Evolutionary conservation across 208 protist species (phyloP), one percentile per base, ranked within the genome.

Genomic region (Crithidia thermophila): DNA sequence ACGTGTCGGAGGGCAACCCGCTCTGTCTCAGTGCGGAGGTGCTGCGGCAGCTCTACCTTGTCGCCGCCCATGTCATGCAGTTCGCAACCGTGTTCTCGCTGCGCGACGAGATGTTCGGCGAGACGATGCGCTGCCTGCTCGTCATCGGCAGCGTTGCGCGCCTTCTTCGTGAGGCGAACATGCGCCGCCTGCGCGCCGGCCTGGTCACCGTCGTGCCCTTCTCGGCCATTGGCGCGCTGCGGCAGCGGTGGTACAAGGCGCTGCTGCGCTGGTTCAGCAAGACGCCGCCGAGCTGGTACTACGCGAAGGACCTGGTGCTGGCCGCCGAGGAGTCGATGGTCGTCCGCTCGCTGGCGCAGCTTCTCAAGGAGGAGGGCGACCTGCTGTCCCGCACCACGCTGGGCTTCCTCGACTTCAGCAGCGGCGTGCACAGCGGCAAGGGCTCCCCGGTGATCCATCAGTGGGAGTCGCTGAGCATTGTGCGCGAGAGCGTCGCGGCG

Each of bases 251-350:
- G 67, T 95, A 95, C 63, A 72, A 64, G 52, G 80, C 62, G 46
- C 73, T 93, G 43, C 75, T 95, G 64, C 90, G 83, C 51, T 95
- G 90, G 90, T 93, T 95, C 72, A 82, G 75, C 40, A 84, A 87
- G 71, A 77, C 52, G 33, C 90, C 87, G 42, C 87, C 87, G 33
- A 85, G 80, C 11, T 95, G 87, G 87, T 93, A 92, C 67, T 90
- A 90, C 64, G 79, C 85, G 23, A 66, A 65, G 33, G 77, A 91
- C 61, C 77, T 71, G 37, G 59, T 60, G 31, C 75, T 73, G 55
- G 84, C 79, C 28, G 56, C 56, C 23, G 72, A 82, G 43, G 83
- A 86, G 77, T 56, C 89, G 47, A 55, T 56, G 23, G 74, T 86
- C 21, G 68, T 93, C 18, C 67, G 81, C 39, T 70, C 83, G 37